phyloP scores from a whole-genome alignment of 2,329 filamentous ascomycete genomes.

The Fulvia fulva region DNA sequence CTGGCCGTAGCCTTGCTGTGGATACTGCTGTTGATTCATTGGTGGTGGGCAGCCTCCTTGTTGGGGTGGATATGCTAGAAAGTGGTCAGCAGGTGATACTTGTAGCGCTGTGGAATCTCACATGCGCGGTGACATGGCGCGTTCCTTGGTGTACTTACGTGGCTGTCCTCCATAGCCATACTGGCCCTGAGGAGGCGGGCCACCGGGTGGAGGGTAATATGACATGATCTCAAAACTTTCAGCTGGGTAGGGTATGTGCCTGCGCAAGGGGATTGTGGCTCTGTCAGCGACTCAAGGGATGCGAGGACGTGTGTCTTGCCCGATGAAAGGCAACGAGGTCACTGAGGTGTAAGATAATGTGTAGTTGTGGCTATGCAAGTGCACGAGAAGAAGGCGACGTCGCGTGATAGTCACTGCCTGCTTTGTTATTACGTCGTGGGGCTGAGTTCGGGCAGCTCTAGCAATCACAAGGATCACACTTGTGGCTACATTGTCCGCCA shows the following conservation, averaged over 20 bases:
- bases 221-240: constrained; percentile 10
- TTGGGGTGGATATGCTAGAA: constrained; percentile 15
- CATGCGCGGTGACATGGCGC: background rate
- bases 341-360: background rate
- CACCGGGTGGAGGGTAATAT: constrained; percentile 13
- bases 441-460: background rate
- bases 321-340: background rate
- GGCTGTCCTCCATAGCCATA: constrained; percentile 1
- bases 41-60: constrained; percentile 16
- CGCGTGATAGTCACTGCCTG: constrained; percentile 2
- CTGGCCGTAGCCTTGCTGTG: constrained; percentile 15
- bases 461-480: background rate
- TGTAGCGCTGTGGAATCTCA: background rate
- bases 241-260: constrained; percentile 5
- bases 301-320: background rate
- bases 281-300: background rate
- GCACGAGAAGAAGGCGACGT: constrained; percentile 1
- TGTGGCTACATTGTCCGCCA: background rate
- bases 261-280: constrained; percentile 3
- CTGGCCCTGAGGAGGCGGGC: constrained; percentile 7
- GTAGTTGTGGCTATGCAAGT: background rate
- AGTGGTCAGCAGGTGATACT: constrained; percentile 9
- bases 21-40: constrained; percentile 14
- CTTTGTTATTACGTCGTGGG: background rate
- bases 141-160: constrained; percentile 9